Base-by-base conservation (phyloP, 2,329 filamentous ascomycete genomes). In the Claviceps spartinae region DNA sequence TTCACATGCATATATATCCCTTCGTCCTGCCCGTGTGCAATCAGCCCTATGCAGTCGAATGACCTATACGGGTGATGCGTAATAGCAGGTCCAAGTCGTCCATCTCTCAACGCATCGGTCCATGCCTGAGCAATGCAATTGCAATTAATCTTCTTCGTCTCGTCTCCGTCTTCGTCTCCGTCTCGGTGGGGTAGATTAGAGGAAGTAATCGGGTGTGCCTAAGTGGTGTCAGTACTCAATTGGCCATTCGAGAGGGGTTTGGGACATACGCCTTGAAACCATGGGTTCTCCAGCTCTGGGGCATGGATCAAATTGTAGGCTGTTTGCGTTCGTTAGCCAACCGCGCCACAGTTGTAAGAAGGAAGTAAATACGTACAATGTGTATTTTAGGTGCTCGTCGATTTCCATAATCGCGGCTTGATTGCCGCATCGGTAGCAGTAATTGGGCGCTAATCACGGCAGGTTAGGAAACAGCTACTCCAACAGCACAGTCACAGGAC, bases 371-470 rank as follows among this genome's bases (percentile, higher is more conserved):
- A 83, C 89, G 71, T 79, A 96, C 91, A 98, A 97, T 65, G 93
- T 97, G 73, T 97, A 98, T 77, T 98, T 97, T 67, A 98, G 75
- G 69, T 97, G 90, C 73, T 98, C 93, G 60, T 97, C 93, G 69
- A 98, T 98, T 72, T 97, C 93, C 93, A 98, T 98, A 69, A 98
- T 97, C n/a, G 93, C 93, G 53, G 93, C 93, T 72, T 97, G 93
- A 72, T 98, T 98, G 66, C 93, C 93, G 67, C 93, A 98, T 69
- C 93, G 82, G 78, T 98, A 97, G 76, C 91, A 98, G 77, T 98
- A 98, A 70, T 91, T 91, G 57, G 86, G 86, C 51, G 86, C 86
- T 82, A 64, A 22, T 22, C 41, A 38, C 24, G 47, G 48, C 51
- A 55, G 24, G 37, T 48, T 26, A 52, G 51, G 14, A 14, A 14